Evolutionary conservation across 176 grass and related monocot genomes (phyloP), one percentile per base, ranked within the genome.

Genomic region (Typha latifolia): DNA sequence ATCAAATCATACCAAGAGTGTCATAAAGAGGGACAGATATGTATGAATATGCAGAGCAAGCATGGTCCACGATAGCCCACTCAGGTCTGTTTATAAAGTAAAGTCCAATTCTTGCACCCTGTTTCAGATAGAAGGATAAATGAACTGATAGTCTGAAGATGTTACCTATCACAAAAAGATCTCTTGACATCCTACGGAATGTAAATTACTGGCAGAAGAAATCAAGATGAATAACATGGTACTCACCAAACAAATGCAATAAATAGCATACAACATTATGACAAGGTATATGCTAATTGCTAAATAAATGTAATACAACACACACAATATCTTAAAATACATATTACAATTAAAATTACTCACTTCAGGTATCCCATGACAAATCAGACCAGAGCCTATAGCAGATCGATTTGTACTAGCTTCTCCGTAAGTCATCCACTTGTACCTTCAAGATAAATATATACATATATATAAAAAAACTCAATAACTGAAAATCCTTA

Each of bases 401-500:
- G 88, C 85, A 67, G 78, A 72, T 37, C 93, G 77, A 34, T 74
- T 82, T 0, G 72, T 89, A 76, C 85, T 79, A 75, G 72, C 78
- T 90, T 96, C 93, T 80, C 93, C 85, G 78, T 91, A 96, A 0
- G 93, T 96, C 82, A 96, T 89, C 93, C 93, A 96, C 82, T 89
- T 89, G 80, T 96, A 96, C 14, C 93, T 96, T 66, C 62, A 66
- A 50, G 3, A 14, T 64, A 19, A 7, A 66, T 63, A 32, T 11
- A 56, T 51, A 73, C 66, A 21, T 14, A 12, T 48, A 81, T 6
- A 67, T 77, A n/a, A 62, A 49, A 34, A 24, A 79, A 69, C 12
- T 14, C 37, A 66, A 70, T 62, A 14, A 62, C 9, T 51, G 62
- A 34, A 79, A 59, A 79, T 72, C 4, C 27, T 2, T 56, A 72